phyloP scores from a whole-genome alignment of 345 rosid genomes.

The Rubroshorea leprosula region DNA sequence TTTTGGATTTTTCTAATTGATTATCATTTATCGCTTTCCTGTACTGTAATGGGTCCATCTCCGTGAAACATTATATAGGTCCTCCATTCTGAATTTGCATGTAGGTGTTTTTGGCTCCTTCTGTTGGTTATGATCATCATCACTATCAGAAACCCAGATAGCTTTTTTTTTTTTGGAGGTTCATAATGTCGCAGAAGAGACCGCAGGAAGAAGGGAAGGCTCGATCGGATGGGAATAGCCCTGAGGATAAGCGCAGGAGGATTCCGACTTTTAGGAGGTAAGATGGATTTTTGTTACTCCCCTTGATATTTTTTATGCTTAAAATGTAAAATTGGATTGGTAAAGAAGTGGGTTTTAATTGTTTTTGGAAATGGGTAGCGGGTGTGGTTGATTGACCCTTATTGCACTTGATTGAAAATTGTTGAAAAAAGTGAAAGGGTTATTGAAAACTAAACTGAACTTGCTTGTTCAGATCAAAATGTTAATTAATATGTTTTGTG shows the following conservation, averaged over 20 bases:
- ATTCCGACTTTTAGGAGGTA: constrained; percentile 51
- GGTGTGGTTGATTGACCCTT: background rate
- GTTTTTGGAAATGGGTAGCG: background rate
- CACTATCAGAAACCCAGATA: constrained; percentile 14
- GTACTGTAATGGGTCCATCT: background rate
- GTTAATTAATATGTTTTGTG: background rate
- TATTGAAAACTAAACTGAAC: background rate
- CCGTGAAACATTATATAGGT: background rate
- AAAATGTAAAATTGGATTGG: background rate
- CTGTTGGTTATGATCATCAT: constrained; percentile 2
- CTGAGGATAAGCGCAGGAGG: constrained; percentile 69
- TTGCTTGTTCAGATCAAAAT: background rate
- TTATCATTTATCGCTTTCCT: constrained; percentile 10
- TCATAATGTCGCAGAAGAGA: constrained; percentile 80
- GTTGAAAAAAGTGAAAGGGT: background rate
- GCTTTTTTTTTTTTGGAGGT: constrained; percentile 13
- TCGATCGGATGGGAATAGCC: constrained; percentile 38
- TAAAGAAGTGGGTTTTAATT: constrained; percentile 12
- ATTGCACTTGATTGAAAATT: background rate
- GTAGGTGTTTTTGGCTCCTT: background rate
- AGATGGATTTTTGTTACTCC: background rate
- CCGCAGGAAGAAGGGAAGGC: constrained; percentile 65
- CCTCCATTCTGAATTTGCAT: background rate
- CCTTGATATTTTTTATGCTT: background rate
- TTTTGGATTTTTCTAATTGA: constrained; percentile 15